A percentile compares a stretch with the other conserved stretches of the same genome.
Evolutionary conservation across 2,329 filamentous ascomycete species (phyloP).

Genomic region (Aspergillus transmontanensis): DNA sequence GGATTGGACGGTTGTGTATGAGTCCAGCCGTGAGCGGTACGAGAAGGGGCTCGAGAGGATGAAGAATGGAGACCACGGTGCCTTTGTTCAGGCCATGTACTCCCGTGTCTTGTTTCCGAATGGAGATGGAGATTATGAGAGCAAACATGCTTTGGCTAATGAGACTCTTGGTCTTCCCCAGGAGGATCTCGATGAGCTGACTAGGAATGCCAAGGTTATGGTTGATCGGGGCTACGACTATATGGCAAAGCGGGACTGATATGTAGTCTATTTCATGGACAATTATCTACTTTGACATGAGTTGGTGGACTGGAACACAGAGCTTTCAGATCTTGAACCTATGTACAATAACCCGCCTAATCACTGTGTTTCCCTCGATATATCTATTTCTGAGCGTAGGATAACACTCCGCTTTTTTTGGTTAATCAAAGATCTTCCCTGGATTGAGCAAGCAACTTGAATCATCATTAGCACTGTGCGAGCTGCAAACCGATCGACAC

Average conservation of each 20-base stretch:
- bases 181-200: constrained; percentile 56
- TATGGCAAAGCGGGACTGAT: neutral
- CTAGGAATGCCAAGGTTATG: neutral
- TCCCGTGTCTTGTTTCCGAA: constrained; percentile 54
- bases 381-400: neutral
- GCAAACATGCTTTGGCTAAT: constrained; percentile 50
- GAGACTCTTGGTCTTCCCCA: constrained; percentile 55
- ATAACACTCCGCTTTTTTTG: neutral
- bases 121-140: constrained; percentile 39
- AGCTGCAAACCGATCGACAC: constrained; percentile 41
- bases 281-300: neutral
- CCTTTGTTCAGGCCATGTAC: constrained; percentile 56
- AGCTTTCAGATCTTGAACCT: neutral
- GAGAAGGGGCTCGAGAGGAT: constrained; percentile 49
- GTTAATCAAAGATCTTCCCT: neutral
- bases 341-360: neutral
- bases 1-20: constrained; percentile 63
- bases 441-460: neutral
- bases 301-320: neutral
- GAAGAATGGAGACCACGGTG: constrained; percentile 44
- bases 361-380: neutral
- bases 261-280: neutral
- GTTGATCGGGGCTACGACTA: neutral
- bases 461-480: neutral
- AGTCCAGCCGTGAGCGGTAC: constrained; percentile 51